phyloP scores from a whole-genome alignment of 2,329 filamentous ascomycete genomes.

The Paraphaeosphaeria sporulosa region DNA sequence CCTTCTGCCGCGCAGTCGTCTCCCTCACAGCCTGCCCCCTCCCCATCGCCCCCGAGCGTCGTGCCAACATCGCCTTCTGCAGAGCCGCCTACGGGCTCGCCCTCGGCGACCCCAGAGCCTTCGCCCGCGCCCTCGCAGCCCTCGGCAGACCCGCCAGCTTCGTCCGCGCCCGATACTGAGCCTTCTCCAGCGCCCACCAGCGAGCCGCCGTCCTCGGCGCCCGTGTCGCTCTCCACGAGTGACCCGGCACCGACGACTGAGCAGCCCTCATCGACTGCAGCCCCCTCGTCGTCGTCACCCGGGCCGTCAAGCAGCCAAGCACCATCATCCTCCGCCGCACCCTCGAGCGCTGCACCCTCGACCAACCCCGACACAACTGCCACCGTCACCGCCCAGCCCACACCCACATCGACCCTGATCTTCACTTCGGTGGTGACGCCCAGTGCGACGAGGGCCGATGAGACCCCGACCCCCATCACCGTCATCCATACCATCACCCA shows the following conservation, averaged over 20 bases:
- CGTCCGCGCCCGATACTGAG: slow-evolving; percentile 11
- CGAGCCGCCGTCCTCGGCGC: slow-evolving; percentile 21
- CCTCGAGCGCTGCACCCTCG: slow-evolving; percentile 18
- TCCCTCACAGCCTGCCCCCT: slow-evolving; percentile 24
- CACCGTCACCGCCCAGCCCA: slow-evolving; percentile 33
- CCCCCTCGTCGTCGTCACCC: background rate
- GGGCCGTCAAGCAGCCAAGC: slow-evolving; percentile 19
- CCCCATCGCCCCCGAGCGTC: slow-evolving; percentile 20
- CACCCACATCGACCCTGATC: slow-evolving; percentile 25
- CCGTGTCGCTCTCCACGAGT: slow-evolving; percentile 25
- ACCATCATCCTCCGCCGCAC: slow-evolving; percentile 13
- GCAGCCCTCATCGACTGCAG: slow-evolving; percentile 6
- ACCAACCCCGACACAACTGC: slow-evolving; percentile 16
- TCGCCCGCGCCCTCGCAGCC: slow-evolving; percentile 18
- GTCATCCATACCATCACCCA: slow-evolving; percentile 21
- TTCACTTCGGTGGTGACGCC: slow-evolving; percentile 23
- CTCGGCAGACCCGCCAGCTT: slow-evolving; percentile 16
- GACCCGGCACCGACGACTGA: slow-evolving; percentile 16
- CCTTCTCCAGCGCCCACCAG: slow-evolving; percentile 16
- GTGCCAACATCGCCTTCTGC: slow-evolving; percentile 22
- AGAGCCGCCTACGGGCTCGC: slow-evolving; percentile 19
- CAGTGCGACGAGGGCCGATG: slow-evolving; percentile 14
- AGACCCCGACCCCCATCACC: slow-evolving; percentile 12
- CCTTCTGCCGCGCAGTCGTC: slow-evolving; percentile 20
- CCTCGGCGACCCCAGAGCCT: slow-evolving; percentile 22